These are phyloP conservation scores for Cercospora sp. DNA, from an alignment of 2,329 filamentous ascomycete genomes.

Conservation along the genomic window DNA sequence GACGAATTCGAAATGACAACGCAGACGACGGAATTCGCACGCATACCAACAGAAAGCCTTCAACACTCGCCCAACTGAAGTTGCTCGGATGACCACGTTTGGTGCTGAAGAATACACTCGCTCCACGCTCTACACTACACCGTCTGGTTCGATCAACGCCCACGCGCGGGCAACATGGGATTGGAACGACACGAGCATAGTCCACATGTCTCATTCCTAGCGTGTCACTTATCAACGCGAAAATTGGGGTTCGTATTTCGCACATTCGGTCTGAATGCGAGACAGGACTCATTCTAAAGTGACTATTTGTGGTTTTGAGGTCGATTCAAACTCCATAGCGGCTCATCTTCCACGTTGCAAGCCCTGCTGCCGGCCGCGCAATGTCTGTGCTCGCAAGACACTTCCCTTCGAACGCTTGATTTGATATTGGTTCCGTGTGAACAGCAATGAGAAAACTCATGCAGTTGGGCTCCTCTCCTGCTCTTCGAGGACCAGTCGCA, in stretches of 20 bases:
- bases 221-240: not conserved
- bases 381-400: not conserved
- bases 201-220: not conserved
- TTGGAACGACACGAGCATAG: not conserved
- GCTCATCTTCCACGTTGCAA: not conserved
- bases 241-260: not conserved
- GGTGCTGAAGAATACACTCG: not conserved
- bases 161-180: not conserved
- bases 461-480: not conserved
- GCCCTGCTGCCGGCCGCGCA: not conserved
- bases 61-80: not conserved
- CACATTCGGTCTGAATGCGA: not conserved
- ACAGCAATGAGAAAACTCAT: not conserved
- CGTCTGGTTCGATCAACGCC: not conserved
- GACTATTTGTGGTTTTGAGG: not conserved
- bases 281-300: not conserved
- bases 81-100: not conserved
- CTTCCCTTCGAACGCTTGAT: not conserved
- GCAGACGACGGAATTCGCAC: not conserved
- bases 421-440: not conserved
- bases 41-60: not conserved
- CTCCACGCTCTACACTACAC: not conserved
- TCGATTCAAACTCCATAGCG: not conserved
- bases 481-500: not conserved
- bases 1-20: not conserved